phyloP scores from a whole-genome alignment of 2,329 filamentous ascomycete species.

The Helicocarpus griseus region DNA sequence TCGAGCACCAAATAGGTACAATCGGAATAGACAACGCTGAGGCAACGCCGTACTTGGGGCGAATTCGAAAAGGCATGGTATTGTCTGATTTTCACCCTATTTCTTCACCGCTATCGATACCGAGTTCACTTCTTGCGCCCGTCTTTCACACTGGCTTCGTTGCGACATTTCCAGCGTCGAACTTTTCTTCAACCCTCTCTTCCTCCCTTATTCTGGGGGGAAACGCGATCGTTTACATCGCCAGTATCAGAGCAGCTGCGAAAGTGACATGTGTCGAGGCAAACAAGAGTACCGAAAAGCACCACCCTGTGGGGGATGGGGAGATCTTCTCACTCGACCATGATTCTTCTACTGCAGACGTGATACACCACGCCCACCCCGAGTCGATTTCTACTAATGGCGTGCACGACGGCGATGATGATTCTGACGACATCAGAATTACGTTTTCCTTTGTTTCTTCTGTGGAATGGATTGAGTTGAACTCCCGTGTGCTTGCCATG shows the following conservation, averaged over 20 bases:
- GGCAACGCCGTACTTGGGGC: constrained; percentile 21
- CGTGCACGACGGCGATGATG: neutral
- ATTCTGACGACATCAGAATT: constrained; percentile 31
- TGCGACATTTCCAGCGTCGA: constrained; percentile 58
- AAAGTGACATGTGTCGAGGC: constrained; percentile 53
- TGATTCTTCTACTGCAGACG: neutral
- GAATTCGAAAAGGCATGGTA: constrained; percentile 71
- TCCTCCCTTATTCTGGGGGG: constrained; percentile 48
- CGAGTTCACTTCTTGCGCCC: constrained; percentile 13
- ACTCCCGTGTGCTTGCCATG: constrained; percentile 50
- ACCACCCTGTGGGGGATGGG: constrained; percentile 24
- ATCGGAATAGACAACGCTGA: constrained; percentile 56
- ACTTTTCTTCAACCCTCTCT: constrained; percentile 34
- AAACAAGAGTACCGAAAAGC: constrained; percentile 19
- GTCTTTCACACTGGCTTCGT: constrained; percentile 55
- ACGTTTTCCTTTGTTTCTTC: constrained; percentile 49
- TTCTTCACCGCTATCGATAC: constrained; percentile 23
- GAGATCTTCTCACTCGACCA: constrained; percentile 38
- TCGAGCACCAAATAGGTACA: constrained; percentile 78
- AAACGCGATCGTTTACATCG: constrained; percentile 66
- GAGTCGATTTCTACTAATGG: constrained; percentile 17
- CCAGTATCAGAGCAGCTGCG: constrained; percentile 74
- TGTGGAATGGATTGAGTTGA: constrained; percentile 48
- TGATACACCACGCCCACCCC: neutral
- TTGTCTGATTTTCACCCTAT: constrained; percentile 50